Conservation (phyloP, 371 early-diverging fungal genomes). For the Chytridiales sp. region DNA sequence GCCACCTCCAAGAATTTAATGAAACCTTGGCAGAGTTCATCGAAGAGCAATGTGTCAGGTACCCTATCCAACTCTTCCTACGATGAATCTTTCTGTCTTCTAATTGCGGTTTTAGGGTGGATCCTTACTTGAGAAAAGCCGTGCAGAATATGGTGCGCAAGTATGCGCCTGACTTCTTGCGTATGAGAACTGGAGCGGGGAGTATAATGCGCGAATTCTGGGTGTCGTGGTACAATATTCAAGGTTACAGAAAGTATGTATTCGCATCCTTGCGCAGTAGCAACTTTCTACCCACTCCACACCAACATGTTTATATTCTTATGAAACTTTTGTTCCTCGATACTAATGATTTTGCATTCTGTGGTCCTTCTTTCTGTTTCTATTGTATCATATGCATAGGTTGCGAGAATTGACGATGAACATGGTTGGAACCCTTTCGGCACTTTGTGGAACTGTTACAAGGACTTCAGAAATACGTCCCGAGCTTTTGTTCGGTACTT, state of each 20-base stretch:
- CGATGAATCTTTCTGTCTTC: background rate
- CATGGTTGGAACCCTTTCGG: conserved; percentile 82
- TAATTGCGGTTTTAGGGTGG: conserved; percentile 55
- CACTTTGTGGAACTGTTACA: conserved; percentile 96
- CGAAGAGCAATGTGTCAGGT: conserved; percentile 76
- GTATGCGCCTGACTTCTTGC: conserved; percentile 64
- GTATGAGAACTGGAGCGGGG: conserved; percentile 20
- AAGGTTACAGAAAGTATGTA: conserved; percentile 51
- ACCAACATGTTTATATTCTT: background rate
- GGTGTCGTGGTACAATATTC: conserved; percentile 75
- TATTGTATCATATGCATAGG: conserved; percentile 16
- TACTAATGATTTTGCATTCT: background rate
- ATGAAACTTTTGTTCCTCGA: background rate
- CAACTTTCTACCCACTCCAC: too few species aligned
- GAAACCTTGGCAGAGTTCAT: conserved; percentile 68
- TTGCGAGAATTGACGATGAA: conserved; percentile 88
- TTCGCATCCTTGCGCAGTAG: too few species aligned
- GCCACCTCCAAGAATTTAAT: conserved; percentile 64
- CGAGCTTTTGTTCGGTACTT: conserved; percentile 91
- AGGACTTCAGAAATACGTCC: conserved; percentile 98
- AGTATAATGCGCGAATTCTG: conserved; percentile 61
- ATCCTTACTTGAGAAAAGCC: conserved; percentile 81
- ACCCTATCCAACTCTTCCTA: conserved; percentile 8
- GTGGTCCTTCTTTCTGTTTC: background rate
- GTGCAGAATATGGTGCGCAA: conserved; percentile 73